Conservation (phyloP, 2,329 filamentous ascomycete species). For the Fusarium burgessii region DNA sequence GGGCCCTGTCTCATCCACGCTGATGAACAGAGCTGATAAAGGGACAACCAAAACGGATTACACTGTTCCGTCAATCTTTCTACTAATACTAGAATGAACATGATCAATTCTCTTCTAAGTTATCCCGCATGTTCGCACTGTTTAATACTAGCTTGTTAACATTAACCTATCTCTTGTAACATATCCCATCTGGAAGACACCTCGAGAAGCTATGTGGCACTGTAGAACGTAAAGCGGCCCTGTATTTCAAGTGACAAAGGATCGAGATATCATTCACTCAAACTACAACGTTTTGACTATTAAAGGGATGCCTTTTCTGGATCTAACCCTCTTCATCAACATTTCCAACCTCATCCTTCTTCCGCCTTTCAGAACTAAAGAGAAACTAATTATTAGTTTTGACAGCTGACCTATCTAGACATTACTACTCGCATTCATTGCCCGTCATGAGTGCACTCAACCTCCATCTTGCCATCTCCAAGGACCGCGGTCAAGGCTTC, state of each 20-base stretch:
- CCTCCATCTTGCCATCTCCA: background rate
- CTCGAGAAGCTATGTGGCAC: too few relatives aligned
- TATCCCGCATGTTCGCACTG: too few relatives aligned
- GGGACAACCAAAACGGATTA: background rate
- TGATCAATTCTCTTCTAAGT: too few relatives aligned
- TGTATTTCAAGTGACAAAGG: accelerated
- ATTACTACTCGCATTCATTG: too few relatives aligned
- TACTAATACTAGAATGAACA: too few relatives aligned
- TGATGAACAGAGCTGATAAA: background rate
- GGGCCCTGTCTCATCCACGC: background rate
- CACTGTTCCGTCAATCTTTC: too few relatives aligned
- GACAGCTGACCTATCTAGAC: accelerated
- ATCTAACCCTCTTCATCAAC: too few relatives aligned
- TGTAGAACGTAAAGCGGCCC: background rate
- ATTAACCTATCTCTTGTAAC: too few relatives aligned
- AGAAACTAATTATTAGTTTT: background rate
- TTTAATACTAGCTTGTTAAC: too few relatives aligned
- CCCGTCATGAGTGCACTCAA: background rate
- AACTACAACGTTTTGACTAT: background rate
- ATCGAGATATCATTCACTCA: background rate
- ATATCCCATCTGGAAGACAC: too few relatives aligned
- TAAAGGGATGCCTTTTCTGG: background rate
- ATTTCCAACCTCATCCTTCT: background rate
- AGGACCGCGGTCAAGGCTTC: background rate
- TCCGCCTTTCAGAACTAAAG: background rate